A percentile compares a stretch with the other conserved stretches of the same genome.
phyloP scores from a whole-genome alignment of 768 basidiomycete species.

The Rhodocollybia butyracea region DNA sequence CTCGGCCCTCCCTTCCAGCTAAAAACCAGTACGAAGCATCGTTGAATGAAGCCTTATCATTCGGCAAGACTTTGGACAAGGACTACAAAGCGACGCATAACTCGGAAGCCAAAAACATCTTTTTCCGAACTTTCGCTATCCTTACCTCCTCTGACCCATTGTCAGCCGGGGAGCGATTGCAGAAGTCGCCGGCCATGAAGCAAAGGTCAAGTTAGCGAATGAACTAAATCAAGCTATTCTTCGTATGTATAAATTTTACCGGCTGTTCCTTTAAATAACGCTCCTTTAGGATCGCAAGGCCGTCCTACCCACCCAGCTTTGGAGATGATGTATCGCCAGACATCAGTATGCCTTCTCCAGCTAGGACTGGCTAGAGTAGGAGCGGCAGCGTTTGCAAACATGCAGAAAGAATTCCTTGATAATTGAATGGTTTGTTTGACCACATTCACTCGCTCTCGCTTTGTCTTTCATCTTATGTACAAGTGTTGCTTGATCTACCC shows the following conservation, averaged over 20 bases:
- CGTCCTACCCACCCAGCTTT: constrained; percentile 67
- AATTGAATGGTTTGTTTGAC: constrained; percentile 16
- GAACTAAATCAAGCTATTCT: constrained; percentile 83
- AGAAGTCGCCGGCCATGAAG: constrained; percentile 65
- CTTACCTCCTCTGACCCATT: constrained; percentile 78
- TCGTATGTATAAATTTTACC: constrained; percentile 42
- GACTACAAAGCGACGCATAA: constrained; percentile 66
- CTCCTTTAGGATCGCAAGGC: constrained; percentile 67
- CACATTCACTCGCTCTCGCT: neutral
- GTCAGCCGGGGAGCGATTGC: constrained; percentile 63
- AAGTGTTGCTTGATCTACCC: neutral
- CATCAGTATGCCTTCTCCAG: constrained; percentile 62
- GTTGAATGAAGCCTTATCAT: constrained; percentile 64
- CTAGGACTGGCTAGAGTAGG: constrained; percentile 73
- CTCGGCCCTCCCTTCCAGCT: constrained; percentile 8
- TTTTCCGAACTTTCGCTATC: constrained; percentile 75
- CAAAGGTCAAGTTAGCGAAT: constrained; percentile 62
- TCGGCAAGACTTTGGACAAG: constrained; percentile 67
- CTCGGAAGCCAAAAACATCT: constrained; percentile 59
- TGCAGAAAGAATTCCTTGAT: constrained; percentile 71
- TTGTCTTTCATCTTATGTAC: constrained; percentile 2
- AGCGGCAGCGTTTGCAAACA: constrained; percentile 77
- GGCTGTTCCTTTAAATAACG: neutral
- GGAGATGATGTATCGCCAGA: constrained; percentile 77
- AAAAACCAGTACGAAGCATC: constrained; percentile 48